A percentile compares a stretch with the other conserved stretches of the same genome.
These are phyloP conservation scores for Cytospora mali DNA, from an alignment of 2,329 filamentous ascomycete species.

Conservation along the genomic window DNA sequence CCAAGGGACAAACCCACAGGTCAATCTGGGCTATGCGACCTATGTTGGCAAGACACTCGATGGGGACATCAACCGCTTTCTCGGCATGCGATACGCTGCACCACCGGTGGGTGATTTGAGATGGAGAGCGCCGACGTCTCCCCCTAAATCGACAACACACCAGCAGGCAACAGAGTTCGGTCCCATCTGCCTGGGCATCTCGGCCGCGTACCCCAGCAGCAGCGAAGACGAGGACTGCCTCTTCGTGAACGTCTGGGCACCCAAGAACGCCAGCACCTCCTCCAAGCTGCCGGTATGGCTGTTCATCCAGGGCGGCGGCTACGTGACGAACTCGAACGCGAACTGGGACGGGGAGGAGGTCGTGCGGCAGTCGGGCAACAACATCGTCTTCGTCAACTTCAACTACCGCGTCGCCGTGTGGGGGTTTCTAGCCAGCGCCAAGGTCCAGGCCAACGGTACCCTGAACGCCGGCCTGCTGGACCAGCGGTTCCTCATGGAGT, in stretches of 20 bases:
- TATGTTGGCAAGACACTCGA: conserved; percentile 23
- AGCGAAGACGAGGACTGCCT: conserved; percentile 44
- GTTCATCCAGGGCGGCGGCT: conserved; percentile 55
- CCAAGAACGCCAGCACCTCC: conserved; percentile 40
- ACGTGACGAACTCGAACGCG: conserved; percentile 49
- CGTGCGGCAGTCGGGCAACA: conserved; percentile 46
- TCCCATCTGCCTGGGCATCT: conserved; percentile 48
- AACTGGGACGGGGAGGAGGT: conserved; percentile 55
- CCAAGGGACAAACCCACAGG: conserved; percentile 19
- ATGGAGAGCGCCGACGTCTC: conserved; percentile 53
- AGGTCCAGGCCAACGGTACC: conserved; percentile 56
- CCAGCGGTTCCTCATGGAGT: conserved; percentile 61
- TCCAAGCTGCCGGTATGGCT: conserved; percentile 57
- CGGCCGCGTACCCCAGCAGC: conserved; percentile 35
- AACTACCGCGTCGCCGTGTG: conserved; percentile 65
- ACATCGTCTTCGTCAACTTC: conserved; percentile 61
- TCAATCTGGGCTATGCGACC: conserved; percentile 28
- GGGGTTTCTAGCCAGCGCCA: conserved; percentile 63
- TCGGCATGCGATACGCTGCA: conserved; percentile 55
- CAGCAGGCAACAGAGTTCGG: conserved; percentile 47
- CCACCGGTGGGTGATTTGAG: conserved; percentile 53
- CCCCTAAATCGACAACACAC: conserved; percentile 37
- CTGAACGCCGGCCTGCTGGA: conserved; percentile 68
- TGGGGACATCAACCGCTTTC: conserved; percentile 46
- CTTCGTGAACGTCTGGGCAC: conserved; percentile 49